Base-by-base conservation (phyloP, 2,329 filamentous ascomycete species). In the Paraphaeosphaeria minitans region DNA sequence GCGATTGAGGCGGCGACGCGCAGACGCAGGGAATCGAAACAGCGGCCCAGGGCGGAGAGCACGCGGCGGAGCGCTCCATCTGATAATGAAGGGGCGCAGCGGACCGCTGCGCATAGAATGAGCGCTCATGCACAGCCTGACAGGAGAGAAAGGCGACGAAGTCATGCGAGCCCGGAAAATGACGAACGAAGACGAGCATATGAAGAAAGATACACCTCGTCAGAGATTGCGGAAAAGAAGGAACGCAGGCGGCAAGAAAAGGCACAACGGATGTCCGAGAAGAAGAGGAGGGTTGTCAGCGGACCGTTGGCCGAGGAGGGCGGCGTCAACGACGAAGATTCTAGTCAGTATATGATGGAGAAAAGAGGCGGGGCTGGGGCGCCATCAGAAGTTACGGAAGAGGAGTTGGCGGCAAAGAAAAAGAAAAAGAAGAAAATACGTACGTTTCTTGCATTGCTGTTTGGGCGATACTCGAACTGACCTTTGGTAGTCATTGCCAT, bases 361-460 rank as follows among this genome's bases (percentile, higher is more conserved):
- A 75, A 77, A 57, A 69, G 78, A 60, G 79, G 78, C 53, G 76
- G 76, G n/a, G 75, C 68, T 10, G 76, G 77, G 5, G 58, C 58
- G 8, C 68, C 68, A 1, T 76, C 71, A 37, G 64, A 70, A 29
- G 71, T 77, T 22, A 72, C 76, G 22, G 78, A 79, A 52, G 77
- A 80, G 53, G 75, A 78, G 31, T 69, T 74, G 41, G 70, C 69
- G 33, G 66, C 59, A 66, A 64, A 75, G 73, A 74, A 75, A 71
- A 75, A 81, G 75, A 67, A 73, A 75, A 67, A 73, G 66, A 76
- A 89, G 76, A 86, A 85, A 67, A 83, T 87, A 63, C 84, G 86
- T 88, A 71, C 72, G 85, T 71, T 19, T n/a, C 43, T 51, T 33
- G 13, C 19, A n/a, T 29, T 22, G 33, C 22, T 31, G 2, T 33